Evolutionary conservation across 306 rosid genomes (phyloP).

Genomic region (Malus sylvestris): DNA sequence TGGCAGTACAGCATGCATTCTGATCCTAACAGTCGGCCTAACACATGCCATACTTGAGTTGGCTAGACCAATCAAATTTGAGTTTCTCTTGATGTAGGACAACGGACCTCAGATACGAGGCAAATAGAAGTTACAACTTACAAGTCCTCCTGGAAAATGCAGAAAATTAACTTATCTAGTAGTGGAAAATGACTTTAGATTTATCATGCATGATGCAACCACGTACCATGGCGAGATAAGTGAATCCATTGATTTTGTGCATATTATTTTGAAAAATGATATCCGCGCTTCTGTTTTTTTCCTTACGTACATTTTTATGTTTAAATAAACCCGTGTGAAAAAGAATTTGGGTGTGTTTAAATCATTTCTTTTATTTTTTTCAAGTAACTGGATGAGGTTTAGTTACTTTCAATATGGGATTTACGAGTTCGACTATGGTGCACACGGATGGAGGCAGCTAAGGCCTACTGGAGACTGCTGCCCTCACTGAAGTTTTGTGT

Average conservation of each 20-base stretch:
- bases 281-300: too few relatives aligned
- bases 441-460: too few relatives aligned
- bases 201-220: not conserved
- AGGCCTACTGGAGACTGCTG: too few relatives aligned
- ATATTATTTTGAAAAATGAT: too few relatives aligned
- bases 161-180: not conserved
- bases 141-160: not conserved
- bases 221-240: not conserved
- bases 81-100: constrained; percentile 19
- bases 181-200: not conserved
- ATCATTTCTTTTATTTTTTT: too few relatives aligned
- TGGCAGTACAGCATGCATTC: not conserved
- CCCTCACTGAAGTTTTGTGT: too few relatives aligned
- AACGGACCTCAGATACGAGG: constrained; percentile 24
- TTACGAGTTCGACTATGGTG: not conserved
- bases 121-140: not conserved
- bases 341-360: too few relatives aligned
- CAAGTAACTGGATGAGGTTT: too few relatives aligned
- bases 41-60: constrained; percentile 24
- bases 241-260: not conserved
- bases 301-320: too few relatives aligned
- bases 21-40: not conserved
- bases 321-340: too few relatives aligned
- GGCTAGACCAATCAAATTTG: constrained; percentile 15
- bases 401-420: not conserved